A percentile compares a stretch with the other conserved stretches of the same genome.
phyloP scores from a whole-genome alignment of 1,139 yeast species.

The Spathaspora sp. region DNA sequence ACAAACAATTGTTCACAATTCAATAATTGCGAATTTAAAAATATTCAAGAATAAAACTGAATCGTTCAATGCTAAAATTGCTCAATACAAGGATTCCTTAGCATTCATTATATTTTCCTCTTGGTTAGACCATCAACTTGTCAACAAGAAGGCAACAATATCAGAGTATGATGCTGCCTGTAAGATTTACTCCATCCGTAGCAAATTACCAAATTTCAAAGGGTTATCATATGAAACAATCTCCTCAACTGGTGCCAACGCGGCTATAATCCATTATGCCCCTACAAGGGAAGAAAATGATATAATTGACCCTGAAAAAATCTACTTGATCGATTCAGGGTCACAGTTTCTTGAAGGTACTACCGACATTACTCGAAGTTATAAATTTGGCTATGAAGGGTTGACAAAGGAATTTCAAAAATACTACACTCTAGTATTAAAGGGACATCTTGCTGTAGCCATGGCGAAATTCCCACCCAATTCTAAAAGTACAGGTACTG shows the following conservation, averaged over 20 bases:
- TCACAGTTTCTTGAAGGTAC: constrained; percentile 60
- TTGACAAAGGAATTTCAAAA: constrained; percentile 29
- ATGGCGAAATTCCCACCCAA: constrained; percentile 50
- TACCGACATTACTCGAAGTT: constrained; percentile 57
- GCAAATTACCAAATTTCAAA: constrained; percentile 44
- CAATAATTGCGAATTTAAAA: constrained; percentile 37
- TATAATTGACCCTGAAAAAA: constrained; percentile 39
- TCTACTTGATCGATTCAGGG: constrained; percentile 54
- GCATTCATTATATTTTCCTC: constrained; percentile 40
- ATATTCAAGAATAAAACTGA: constrained; percentile 40
- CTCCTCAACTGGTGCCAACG: constrained; percentile 54
- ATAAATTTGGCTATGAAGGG: constrained; percentile 36
- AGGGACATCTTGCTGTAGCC: constrained; percentile 57
- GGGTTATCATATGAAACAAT: constrained; percentile 57
- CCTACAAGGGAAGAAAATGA: constrained; percentile 45
- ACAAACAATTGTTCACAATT: constrained; percentile 24
- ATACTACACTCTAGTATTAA: constrained; percentile 51
- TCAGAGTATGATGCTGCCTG: constrained; percentile 46
- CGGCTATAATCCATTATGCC: constrained; percentile 55
- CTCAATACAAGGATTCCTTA: constrained; percentile 46
- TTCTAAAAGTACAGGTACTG: constrained; percentile 38
- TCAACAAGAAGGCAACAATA: constrained; percentile 23
- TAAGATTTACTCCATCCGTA: constrained; percentile 41
- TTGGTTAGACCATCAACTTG: constrained; percentile 41
- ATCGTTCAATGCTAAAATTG: constrained; percentile 37